Conservation (phyloP, 1,139 yeast species). For the Geotrichum klebahnii region DNA sequence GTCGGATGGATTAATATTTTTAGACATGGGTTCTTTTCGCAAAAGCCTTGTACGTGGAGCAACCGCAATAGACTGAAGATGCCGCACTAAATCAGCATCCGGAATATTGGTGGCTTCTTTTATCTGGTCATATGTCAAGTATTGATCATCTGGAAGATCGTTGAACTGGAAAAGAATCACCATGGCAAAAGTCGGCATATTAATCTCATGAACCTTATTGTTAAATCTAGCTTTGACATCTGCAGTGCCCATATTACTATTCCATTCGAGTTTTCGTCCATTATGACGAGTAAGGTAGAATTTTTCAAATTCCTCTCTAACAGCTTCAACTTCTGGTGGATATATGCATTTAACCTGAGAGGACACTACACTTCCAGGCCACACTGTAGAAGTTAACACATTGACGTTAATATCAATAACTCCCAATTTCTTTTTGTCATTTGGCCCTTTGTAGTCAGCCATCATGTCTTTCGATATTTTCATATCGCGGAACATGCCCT, state of each 20-base stretch:
- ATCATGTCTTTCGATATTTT: constrained; percentile 61
- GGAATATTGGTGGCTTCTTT: constrained; percentile 68
- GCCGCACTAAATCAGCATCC: constrained; percentile 64
- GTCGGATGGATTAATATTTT: constrained; percentile 63
- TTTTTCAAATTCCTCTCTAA: constrained; percentile 44
- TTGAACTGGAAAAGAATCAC: constrained; percentile 70
- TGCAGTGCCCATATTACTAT: constrained; percentile 71
- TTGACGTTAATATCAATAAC: constrained; percentile 47
- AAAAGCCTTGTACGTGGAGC: constrained; percentile 77
- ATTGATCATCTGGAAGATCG: constrained; percentile 49
- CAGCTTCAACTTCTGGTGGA: constrained; percentile 46
- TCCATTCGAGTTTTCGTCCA: constrained; percentile 78
- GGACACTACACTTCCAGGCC: constrained; percentile 58
- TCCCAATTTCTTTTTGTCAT: constrained; percentile 22
- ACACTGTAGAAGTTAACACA: constrained; percentile 53
- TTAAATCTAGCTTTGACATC: constrained; percentile 55
- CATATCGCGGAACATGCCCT: constrained; percentile 84
- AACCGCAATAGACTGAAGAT: constrained; percentile 77
- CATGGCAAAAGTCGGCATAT: constrained; percentile 77
- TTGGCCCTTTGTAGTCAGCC: constrained; percentile 39
- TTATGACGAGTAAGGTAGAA: constrained; percentile 61
- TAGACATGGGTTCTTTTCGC: constrained; percentile 66
- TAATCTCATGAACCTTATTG: constrained; percentile 69
- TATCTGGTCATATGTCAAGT: constrained; percentile 59
- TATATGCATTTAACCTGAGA: constrained; percentile 55